A percentile compares a stretch with the other conserved stretches of the same genome.
Evolutionary conservation across 495 filamentous ascomycete species (phyloP).

Genomic region (Penicillium cinerascens): DNA sequence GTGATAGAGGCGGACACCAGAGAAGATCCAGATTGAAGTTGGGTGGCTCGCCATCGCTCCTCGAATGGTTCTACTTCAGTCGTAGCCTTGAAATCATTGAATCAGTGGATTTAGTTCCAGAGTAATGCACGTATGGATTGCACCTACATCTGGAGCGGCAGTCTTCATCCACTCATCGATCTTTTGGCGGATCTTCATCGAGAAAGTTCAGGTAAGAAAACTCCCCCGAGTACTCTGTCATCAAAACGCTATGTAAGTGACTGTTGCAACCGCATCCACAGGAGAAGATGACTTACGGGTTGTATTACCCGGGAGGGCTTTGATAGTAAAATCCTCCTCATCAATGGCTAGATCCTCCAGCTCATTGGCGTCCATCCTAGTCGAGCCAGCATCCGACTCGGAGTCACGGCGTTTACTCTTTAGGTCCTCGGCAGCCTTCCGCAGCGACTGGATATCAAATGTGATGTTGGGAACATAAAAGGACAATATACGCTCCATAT

Average conservation of each 20-base stretch:
- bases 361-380: constrained; percentile 35
- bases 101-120: constrained; percentile 4
- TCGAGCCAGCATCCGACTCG: constrained; percentile 33
- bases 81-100: constrained; percentile 29
- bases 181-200: constrained; percentile 47
- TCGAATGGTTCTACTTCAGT: constrained; percentile 44
- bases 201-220: constrained; percentile 52
- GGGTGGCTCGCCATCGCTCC: constrained; percentile 47
- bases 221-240: constrained; percentile 49
- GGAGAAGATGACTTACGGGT: no score
- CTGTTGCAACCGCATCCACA: no score
- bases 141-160: constrained; percentile 39
- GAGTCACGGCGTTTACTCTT: constrained; percentile 36
- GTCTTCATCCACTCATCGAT: constrained; percentile 50
- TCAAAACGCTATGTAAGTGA: neutral
- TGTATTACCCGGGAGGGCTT: constrained; percentile 44
- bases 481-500: constrained; percentile 44
- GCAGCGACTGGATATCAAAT: constrained; percentile 43
- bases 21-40: constrained; percentile 46
- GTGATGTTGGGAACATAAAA: constrained; percentile 43
- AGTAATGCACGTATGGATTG: neutral
- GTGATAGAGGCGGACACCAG: constrained; percentile 38
- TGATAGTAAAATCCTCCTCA: constrained; percentile 45
- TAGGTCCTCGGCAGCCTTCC: constrained; percentile 40
- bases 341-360: constrained; percentile 44